Conservation (phyloP, 192 early-diverging fungal genomes). For the Linnemannia hyalina region DNA sequence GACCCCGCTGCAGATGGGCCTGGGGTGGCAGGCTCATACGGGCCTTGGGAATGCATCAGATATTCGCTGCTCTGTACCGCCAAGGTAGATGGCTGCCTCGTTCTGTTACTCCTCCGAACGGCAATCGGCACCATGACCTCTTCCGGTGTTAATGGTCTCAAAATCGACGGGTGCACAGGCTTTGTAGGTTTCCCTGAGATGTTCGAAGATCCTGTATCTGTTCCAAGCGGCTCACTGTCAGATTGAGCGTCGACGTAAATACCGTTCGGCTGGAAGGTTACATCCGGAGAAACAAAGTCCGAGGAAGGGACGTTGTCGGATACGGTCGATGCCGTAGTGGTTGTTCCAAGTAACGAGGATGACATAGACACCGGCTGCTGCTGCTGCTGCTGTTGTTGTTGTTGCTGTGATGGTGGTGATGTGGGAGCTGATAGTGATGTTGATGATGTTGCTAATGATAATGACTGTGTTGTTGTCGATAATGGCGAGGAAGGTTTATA, state of each 20-base stretch:
- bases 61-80: slow-evolving; percentile 29
- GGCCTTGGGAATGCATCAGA: slow-evolving; percentile 4
- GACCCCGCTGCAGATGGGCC: background rate
- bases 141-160: background rate
- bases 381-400: background rate
- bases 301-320: background rate
- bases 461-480: background rate
- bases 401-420: background rate
- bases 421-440: background rate
- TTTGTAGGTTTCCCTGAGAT: background rate
- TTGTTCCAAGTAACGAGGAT: background rate
- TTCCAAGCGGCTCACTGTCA: background rate
- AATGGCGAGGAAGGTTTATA: slow-evolving; percentile 21
- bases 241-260: background rate
- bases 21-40: background rate
- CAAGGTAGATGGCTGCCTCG: slow-evolving; percentile 26
- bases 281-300: slow-evolving; percentile 34
- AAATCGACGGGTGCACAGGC: background rate
- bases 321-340: background rate
- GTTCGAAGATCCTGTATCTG: background rate
- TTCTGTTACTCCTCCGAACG: slow-evolving; percentile 33
- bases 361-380: slow-evolving; percentile 4
- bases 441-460: background rate
- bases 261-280: slow-evolving; percentile 30
- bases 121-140: slow-evolving; percentile 11